Base-by-base conservation (phyloP, 1,284 basidiomycete genomes). In the Cryptococcus depauperatus region DNA sequence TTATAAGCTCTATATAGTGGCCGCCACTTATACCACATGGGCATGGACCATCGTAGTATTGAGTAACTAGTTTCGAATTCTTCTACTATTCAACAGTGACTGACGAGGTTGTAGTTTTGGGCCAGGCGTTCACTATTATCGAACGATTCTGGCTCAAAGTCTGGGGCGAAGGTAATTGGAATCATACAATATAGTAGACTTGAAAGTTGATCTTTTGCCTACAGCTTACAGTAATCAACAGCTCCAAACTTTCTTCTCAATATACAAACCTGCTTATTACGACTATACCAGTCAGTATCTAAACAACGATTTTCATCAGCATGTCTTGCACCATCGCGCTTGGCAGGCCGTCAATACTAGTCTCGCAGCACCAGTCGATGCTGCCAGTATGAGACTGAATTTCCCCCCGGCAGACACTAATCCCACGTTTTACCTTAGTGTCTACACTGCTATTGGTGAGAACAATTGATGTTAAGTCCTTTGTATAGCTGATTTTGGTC, bases 71-170 rank as follows among this genome's bases (percentile, higher is more conserved):
- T 14, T 21, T 14, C 9, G 18, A 10, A 11, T 8, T 10, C 32
- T 18, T 5, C 21, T 8, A 18, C 14, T 18, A 6, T 18, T n/a
- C 27, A 9, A 11, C 14, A 6, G 19, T 25, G 11, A 18, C 26
- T 35, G 16, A 18, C 3, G 22, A 19, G 23, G 7, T 32, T n/a
- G n/a, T 18, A 19, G 55, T 63, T 13, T 35, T 56, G n/a, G 42
- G 44, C 32, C 64, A 84, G 77, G 25, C 81, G 75, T n/a, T 83
- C 22, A 51, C 54, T 4, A 45, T 65, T 5, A 57, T 55, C 2
- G 67, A 69, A 82, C 7, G 69, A 68, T 35, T 82, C 7, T 88
- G 85, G 84, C 80, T 87, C 54, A 84, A 78, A 73, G 78, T 83
- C 39, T 66, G 75, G 73, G 71, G 70, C 9, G 64, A 72, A 46